Base-by-base conservation (phyloP, 1,139 yeast genomes). In the Kodamaea suecica region DNA sequence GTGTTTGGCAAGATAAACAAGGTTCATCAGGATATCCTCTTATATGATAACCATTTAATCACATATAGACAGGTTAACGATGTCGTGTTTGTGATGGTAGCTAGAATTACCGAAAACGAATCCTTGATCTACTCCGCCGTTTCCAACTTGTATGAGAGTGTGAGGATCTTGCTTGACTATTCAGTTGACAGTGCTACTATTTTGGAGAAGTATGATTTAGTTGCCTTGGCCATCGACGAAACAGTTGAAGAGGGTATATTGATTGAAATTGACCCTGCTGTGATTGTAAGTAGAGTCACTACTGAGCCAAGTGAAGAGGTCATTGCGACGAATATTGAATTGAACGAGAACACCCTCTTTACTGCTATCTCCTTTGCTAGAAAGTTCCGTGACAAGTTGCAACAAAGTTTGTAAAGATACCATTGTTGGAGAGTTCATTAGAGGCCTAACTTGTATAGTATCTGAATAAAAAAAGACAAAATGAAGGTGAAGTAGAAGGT, bases 321-420 rank as follows among this genome's bases (percentile, higher is more conserved):
- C 16, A 23, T 29, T 27, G 38, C 42, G 6, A 61, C 75, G 17
- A 73, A 70, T 17, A 76, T 90, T 43, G 97, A 92, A 51, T 66
- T 90, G 36, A 76, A 82, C 43, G 97, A 92, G 60, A 86, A 82
- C 60, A 96, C 97, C 36, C 63, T 92, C 42, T 70, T 84, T 61
- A 85, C 80, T 58, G 95, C 95, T 15, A 86, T 87, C 66, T 84
- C 88, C 34, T 83, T 90, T 62, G 97, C 97, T 15, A 87, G 86
- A 53, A 85, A 83, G 60, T 66, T 90, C 37, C 81, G 95, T 38
- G 96, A 90, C 59, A 80, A 87, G 57, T 73, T 88, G 51, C 95
- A 86, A 63, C 95, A 84, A 72, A 80, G 81, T 29, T 70, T 76
- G 50, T 76, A 61, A 44, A 5, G 28, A n/a, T n/a, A n/a, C n/a